Evolutionary conservation across 257 asterid species (phyloP), one percentile per base, ranked within the genome.

Genomic region (Primulina tabacum): DNA sequence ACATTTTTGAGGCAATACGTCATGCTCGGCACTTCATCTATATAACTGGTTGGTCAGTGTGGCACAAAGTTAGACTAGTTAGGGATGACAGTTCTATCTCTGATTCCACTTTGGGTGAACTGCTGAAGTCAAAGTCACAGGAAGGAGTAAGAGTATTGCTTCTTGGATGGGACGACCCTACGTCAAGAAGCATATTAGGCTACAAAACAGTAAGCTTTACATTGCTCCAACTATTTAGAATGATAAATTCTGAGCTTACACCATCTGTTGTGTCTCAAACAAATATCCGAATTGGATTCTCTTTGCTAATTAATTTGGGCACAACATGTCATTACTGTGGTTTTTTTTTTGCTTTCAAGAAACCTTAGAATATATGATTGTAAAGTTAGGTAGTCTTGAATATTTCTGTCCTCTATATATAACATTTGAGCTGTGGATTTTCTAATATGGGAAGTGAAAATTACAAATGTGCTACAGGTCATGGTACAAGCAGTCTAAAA

Each of bases 101-200:
- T 64, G 75, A 70, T 26, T 81, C 77, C 82, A 86, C 93, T 17
- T 84, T 94, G 77, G 99, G 99, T 62, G 98, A 89, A 56, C 96
- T 94, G 80, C 78, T 94, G 73, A 94, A 86, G 83, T 77, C 89
- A 32, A 94, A 94, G 80, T 91, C 99, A 68, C 96, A 87, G 80
- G 99, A 94, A 88, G 99, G 99, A 72, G 99, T 94, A 70, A 87
- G 99, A 79, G 99, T 91, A 60, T 82, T 94, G 78, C 98, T 94
- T 73, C 96, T 94, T 58, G 68, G 91, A 60, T 94, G 99, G 99
- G 99, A 91, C 72, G 99, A 94, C 68, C 99, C 99, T 28, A 91
- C 97, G 0, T 94, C 99, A 63, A 94, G 96, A 83, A 94, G 85
- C 83, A 89, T 94, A 77, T 76, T 91, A 62, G 98, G 99, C 33